Conservation (phyloP, 1,284 basidiomycete genomes). For the Schizophyllum commune region DNA sequence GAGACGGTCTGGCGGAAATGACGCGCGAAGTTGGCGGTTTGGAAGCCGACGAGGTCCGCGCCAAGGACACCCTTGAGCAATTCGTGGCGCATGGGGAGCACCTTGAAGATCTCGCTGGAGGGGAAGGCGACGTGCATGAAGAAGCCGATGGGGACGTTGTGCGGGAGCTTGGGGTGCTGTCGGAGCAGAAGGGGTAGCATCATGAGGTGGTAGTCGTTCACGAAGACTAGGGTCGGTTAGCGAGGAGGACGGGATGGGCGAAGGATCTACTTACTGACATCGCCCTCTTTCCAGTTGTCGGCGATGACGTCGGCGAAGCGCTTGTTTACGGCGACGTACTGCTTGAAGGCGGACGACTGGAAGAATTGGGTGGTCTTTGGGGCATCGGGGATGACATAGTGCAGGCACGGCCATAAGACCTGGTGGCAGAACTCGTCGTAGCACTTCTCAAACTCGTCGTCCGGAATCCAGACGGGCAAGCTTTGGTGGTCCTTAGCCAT, state of each 20-base stretch:
- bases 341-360: conserved; percentile 68
- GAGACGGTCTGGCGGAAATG: conserved; percentile 81
- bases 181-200: conserved; percentile 76
- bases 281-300: conserved; percentile 69
- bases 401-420: conserved; percentile 82
- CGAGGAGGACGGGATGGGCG: not conserved
- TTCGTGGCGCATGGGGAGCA: conserved; percentile 60
- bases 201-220: conserved; percentile 85
- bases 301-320: conserved; percentile 78
- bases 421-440: conserved; percentile 90
- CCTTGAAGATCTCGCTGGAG: conserved; percentile 82
- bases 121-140: conserved; percentile 90
- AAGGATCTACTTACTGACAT: conserved; percentile 47
- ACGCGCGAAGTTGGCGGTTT: conserved; percentile 74
- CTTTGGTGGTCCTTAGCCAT: conserved; percentile 52
- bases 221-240: conserved; percentile 41
- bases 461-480: conserved; percentile 76
- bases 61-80: conserved; percentile 72
- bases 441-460: conserved; percentile 65
- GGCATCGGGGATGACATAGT: conserved; percentile 81
- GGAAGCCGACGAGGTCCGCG: conserved; percentile 61
- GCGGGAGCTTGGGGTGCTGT: conserved; percentile 33
- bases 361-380: conserved; percentile 78
- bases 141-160: conserved; percentile 74
- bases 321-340: conserved; percentile 79